phyloP scores from a whole-genome alignment of 2,329 filamentous ascomycete genomes.

The Fusarium duplospermum region DNA sequence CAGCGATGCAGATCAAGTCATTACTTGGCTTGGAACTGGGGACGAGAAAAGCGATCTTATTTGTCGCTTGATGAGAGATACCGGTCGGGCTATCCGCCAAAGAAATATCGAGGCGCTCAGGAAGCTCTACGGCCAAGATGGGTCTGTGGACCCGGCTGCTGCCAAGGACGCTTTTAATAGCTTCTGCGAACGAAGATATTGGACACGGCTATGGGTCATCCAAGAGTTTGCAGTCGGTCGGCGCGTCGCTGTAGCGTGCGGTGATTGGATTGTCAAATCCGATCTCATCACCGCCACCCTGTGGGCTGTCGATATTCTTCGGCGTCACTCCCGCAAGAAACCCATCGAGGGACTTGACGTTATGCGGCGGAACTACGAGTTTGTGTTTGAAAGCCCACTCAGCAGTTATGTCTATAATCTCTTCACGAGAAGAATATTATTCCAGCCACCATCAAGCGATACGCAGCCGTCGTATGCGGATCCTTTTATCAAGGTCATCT shows the following conservation, averaged over 20 bases:
- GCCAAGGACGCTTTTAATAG: slow-evolving; percentile 3
- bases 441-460: not conserved
- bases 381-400: not conserved
- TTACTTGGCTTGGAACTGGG: slow-evolving; percentile 10
- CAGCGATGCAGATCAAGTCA: slow-evolving; percentile 4
- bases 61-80: slow-evolving; percentile 1
- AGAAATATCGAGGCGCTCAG: not conserved
- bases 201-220: slow-evolving; percentile 33
- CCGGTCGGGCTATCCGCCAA: not conserved
- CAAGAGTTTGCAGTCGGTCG: slow-evolving; percentile 22
- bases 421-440: slow-evolving; percentile 6
- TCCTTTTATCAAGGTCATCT: slow-evolving; percentile 10
- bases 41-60: slow-evolving; percentile 5
- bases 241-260: slow-evolving; percentile 17
- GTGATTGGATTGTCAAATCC: not conserved
- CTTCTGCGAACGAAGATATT: slow-evolving; percentile 18
- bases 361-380: not conserved
- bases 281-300: not conserved
- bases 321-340: not conserved
- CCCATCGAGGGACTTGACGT: not conserved
- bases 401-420: slow-evolving; percentile 20
- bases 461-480: not conserved
- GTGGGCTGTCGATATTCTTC: not conserved
- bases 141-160: not conserved
- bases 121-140: not conserved